phyloP scores from a whole-genome alignment of 768 basidiomycete species.

The Sistotremastrum suecicum region DNA sequence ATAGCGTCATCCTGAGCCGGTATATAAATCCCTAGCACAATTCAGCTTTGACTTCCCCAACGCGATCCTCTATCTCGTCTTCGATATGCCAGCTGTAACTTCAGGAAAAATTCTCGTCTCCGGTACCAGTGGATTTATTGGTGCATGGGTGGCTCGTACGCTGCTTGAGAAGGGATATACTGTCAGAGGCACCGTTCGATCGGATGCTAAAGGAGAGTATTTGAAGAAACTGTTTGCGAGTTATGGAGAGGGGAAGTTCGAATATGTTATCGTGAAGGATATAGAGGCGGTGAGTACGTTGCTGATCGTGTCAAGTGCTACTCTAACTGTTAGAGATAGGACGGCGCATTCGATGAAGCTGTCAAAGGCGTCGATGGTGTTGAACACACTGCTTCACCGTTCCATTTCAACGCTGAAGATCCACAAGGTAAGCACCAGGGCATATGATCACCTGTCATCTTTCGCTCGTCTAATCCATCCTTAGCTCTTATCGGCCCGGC shows the following conservation, averaged over 20 bases:
- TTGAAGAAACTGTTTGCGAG: slow-evolving; percentile 38
- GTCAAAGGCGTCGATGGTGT: slow-evolving; percentile 66
- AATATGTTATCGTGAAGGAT: slow-evolving; percentile 55
- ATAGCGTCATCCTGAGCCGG: too few relatives aligned
- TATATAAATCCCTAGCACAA: too few relatives aligned
- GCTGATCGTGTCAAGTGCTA: too few relatives aligned
- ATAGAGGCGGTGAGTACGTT: slow-evolving; percentile 35
- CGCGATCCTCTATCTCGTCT: too few relatives aligned
- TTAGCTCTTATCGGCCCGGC: slow-evolving; percentile 57
- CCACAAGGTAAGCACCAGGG: slow-evolving; percentile 20
- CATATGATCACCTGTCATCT: neutral
- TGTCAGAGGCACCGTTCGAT: slow-evolving; percentile 56
- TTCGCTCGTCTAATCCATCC: too few relatives aligned
- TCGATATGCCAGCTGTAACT: slow-evolving; percentile 20
- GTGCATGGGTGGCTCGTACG: slow-evolving; percentile 38
- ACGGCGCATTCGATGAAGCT: slow-evolving; percentile 64
- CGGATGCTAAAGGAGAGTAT: slow-evolving; percentile 41
- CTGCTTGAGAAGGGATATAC: slow-evolving; percentile 48
- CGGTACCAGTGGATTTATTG: slow-evolving; percentile 48
- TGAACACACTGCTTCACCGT: slow-evolving; percentile 54
- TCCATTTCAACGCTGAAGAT: slow-evolving; percentile 31
- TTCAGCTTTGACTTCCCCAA: too few relatives aligned
- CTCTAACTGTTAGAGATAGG: slow-evolving; percentile 18
- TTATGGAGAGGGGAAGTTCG: slow-evolving; percentile 39
- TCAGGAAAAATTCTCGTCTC: slow-evolving; percentile 33